These are phyloP conservation scores for Tanacetum coccineum DNA, from an alignment of 129 eudicot species.

Conservation along the genomic window DNA sequence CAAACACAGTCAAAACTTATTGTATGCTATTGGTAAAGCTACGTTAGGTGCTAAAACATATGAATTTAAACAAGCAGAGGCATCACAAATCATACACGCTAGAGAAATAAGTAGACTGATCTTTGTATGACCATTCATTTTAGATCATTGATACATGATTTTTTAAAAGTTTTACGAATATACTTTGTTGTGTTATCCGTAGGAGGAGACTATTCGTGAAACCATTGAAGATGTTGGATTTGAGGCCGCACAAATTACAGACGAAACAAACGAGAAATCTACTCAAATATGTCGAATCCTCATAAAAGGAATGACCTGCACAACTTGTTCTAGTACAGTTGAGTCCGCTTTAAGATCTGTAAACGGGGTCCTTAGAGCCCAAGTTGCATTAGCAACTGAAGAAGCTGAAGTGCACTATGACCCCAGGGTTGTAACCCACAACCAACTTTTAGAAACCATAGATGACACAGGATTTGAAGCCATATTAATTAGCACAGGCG, in stretches of 20 bases:
- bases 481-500: conserved; percentile 62
- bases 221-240: conserved; percentile 82
- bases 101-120: too few relatives aligned
- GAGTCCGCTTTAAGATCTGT: conserved; percentile 47
- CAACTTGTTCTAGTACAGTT: conserved; percentile 64
- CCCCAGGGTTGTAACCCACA: conserved; percentile 41
- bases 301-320: conserved; percentile 76
- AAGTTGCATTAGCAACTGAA: conserved; percentile 81
- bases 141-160: neutral
- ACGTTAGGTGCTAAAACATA: neutral
- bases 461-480: conserved; percentile 70
- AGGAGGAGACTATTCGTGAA: conserved; percentile 82
- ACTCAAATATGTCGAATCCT: conserved; percentile 62
- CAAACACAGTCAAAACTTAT: neutral
- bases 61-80: neutral
- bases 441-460: conserved; percentile 38
- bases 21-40: too few relatives aligned
- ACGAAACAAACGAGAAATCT: conserved; percentile 45
- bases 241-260: conserved; percentile 42
- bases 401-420: conserved; percentile 73
- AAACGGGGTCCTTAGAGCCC: conserved; percentile 65
- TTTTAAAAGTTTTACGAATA: neutral
- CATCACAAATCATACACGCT: too few relatives aligned
- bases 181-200: neutral
- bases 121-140: conserved; percentile 1